Base-by-base conservation (phyloP, 352 stramenopile genomes). In the Blastocystis hominis region DNA sequence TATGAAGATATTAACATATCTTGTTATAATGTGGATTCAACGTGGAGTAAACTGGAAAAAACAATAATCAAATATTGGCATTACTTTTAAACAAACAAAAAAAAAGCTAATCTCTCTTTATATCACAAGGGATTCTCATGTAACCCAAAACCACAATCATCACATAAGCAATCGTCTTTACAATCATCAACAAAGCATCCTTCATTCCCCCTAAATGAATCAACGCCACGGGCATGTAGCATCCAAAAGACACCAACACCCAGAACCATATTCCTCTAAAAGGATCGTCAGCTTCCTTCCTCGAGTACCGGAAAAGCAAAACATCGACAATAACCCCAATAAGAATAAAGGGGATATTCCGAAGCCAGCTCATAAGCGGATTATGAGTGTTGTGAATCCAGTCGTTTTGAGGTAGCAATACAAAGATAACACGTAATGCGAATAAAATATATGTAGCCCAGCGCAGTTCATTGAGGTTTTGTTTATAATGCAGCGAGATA, bases 321-420 rank as follows among this genome's bases (percentile, higher is more conserved):
- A 30, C 59, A 3, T 42, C 44, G 53, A 78, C 40, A 38, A 78
- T 78, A 1, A 55, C 6, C 15, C 68, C 68, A 20, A 78, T 59
- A 7, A 30, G 2, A 5, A 78, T 61, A 38, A 78, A 78, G 30
- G 68, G 68, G 47, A 40, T 38, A 30, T 78, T 78, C 6, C 68
- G 68, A 55, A 78, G 59, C 44, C 24, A 36, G 34, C 36, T 56
- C n/a, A 78, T 59, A 24, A 30, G 30, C 20, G 15, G 44, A 38
- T 78, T 30, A 38, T 59, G 46, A 30, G 40, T 15, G 53, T 78
- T 55, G 68, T 78, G 68, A 38, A 78, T 55, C 68, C 68, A 78
- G 47, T 78, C 68, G 40, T 78, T 78, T 36, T 78, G 68, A 20
- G 68, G 68, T 10, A 78, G 68, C 68, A 78, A 24, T 17, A 78